Evolutionary conservation across 257 asterid species (phyloP), one percentile per base, ranked within the genome.

Genomic region (Solanum lignicaule): DNA sequence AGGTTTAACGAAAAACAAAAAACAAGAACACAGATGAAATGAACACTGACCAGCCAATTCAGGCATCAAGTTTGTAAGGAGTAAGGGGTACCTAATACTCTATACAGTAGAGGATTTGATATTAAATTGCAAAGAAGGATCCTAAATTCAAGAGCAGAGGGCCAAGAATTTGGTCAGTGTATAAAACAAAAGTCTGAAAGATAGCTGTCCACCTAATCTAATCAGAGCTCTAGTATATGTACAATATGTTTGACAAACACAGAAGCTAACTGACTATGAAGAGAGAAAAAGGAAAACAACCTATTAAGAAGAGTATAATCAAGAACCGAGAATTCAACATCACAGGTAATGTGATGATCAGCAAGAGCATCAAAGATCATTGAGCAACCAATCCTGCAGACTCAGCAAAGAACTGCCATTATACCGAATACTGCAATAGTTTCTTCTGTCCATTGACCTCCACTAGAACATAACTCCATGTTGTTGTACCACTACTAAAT

Each of bases 361-460:
- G 38, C 5, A 9, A 41, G 58, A 72, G 46, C 79, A 46, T 27
- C 38, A 75, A 29, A 43, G 82, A 32, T 23, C 65, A 41, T 33
- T 52, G 85, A 10, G 71, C 52, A 60, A 73, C 15, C 32, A 48
- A 48, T 52, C 7, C 88, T 15, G 33, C 27, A 35, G 29, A 48
- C 75, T 48, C 20, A 35, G 74, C 39, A 86, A 39, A 52, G 68
- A 52, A 73, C 85, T 89, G 69, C 72, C 87, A 69, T 75, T 87
- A 81, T 66, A 86, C 84, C 13, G 65, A 33, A 85, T 68, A 71
- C 71, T 75, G 82, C 87, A 65, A 32, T 81, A 91, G 74, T 84
- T 62, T 82, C 92, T 89, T 86, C 55, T 75, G 89, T 83, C 86
- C 88, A 83, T 78, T 86, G 83, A 87, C 52, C 86, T 58, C 27